A percentile compares a stretch with the other conserved stretches of the same genome.
Conservation (phyloP, 441 rosid species). For the Sinapis alba region DNA sequence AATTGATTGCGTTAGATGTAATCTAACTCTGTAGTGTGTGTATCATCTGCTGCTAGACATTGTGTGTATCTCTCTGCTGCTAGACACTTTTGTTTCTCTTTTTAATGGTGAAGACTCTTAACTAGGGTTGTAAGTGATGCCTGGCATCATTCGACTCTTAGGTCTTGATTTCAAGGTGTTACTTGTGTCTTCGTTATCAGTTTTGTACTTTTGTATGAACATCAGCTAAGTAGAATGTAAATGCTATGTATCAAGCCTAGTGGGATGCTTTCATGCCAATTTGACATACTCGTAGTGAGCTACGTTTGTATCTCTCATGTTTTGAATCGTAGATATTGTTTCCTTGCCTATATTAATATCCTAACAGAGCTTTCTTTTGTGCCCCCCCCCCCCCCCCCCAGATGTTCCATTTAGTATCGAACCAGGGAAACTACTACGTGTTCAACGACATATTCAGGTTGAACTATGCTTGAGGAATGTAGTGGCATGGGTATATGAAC, state of each 20-base stretch:
- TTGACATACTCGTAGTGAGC: not conserved
- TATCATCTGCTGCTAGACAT: not conserved
- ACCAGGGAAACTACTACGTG: constrained; percentile 93
- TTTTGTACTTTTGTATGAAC: not conserved
- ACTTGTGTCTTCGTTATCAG: not conserved
- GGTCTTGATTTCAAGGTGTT: not conserved
- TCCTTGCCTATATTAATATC: not conserved
- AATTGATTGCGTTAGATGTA: not conserved
- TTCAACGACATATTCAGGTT: constrained; percentile 94
- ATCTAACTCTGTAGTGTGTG: not conserved
- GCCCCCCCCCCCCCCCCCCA: constrained; percentile 47
- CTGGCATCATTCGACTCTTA: not conserved
- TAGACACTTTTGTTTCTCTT: too few species aligned
- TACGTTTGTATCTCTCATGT: not conserved
- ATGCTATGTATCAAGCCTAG: not conserved
- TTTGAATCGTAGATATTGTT: not conserved
- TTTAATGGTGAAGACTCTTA: too few species aligned
- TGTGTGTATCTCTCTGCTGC: too few species aligned
- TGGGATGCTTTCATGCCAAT: not conserved
- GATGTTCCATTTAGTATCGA: constrained; percentile 99
- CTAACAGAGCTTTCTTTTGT: not conserved
- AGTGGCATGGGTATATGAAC: constrained; percentile 6
- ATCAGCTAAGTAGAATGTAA: not conserved
- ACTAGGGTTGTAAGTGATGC: not conserved
- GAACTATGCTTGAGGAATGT: constrained; percentile 80